A percentile compares a stretch with the other conserved stretches of the same genome.
Conservation (phyloP, 306 rosid species). For the Fragaria vesca region DNA sequence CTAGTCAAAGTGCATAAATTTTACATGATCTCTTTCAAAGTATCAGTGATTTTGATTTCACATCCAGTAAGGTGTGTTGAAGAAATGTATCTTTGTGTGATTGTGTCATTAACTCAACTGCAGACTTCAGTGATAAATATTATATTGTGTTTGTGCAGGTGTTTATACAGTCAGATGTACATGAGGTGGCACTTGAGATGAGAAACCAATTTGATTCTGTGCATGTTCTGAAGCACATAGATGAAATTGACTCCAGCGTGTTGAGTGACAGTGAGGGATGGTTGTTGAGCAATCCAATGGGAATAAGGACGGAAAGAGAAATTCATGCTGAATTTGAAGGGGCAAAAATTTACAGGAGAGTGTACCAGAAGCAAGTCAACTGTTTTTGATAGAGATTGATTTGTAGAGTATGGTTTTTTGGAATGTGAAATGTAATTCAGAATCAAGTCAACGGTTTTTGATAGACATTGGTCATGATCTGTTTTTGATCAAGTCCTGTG, state of each 20-base stretch:
- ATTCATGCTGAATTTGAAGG: constrained; percentile 87
- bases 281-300: constrained; percentile 80
- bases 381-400: not conserved
- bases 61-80: not conserved
- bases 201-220: constrained; percentile 63
- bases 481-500: not conserved
- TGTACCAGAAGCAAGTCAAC: constrained; percentile 50
- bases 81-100: too few species aligned
- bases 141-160: constrained; percentile 44
- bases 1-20: not conserved
- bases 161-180: constrained; percentile 71
- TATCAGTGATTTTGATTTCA: not conserved
- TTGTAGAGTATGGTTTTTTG: not conserved
- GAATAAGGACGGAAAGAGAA: constrained; percentile 89
- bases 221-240: constrained; percentile 46
- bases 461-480: too few species aligned
- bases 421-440: not conserved
- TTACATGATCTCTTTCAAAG: not conserved
- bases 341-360: constrained; percentile 61
- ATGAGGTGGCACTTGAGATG: constrained; percentile 72
- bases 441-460: too few species aligned
- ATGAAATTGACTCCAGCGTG: constrained; percentile 33
- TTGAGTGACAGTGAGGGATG: constrained; percentile 71
- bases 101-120: not conserved
- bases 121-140: not conserved